Percentiles rank a stretch among this genome's conserved stretches.
These are phyloP conservation scores for Cyclotella atomus DNA, from an alignment of 108 stramenopile genomes.

Conservation along the genomic window DNA sequence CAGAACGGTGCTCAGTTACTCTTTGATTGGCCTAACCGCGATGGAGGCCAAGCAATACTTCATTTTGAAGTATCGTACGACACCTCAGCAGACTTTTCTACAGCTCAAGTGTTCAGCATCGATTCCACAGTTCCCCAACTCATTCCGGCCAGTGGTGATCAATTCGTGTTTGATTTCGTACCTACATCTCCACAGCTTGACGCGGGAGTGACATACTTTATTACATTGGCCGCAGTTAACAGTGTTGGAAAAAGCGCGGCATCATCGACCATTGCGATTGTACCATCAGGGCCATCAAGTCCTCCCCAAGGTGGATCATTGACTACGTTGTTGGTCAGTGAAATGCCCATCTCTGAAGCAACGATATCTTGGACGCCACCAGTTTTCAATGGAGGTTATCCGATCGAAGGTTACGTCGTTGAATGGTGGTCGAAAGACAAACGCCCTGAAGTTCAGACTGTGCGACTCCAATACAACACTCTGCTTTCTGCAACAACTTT, in stretches of 20 bases:
- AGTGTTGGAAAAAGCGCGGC: slow-evolving; percentile 52
- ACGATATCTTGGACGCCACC: slow-evolving; percentile 58
- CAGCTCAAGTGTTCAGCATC: slow-evolving; percentile 15
- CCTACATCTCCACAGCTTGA: slow-evolving; percentile 42
- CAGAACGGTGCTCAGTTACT: slow-evolving; percentile 51
- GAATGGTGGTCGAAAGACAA: slow-evolving; percentile 65
- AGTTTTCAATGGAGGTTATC: slow-evolving; percentile 47
- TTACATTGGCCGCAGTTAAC: slow-evolving; percentile 62
- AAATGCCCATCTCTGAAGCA: slow-evolving; percentile 52
- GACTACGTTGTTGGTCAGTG: slow-evolving; percentile 31
- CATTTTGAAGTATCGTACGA: slow-evolving; percentile 63
- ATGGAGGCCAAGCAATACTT: slow-evolving; percentile 65
- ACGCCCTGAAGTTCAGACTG: slow-evolving; percentile 58
- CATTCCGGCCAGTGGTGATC: slow-evolving; percentile 29
- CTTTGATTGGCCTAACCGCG: slow-evolving; percentile 57
- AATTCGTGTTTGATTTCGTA: slow-evolving; percentile 38
- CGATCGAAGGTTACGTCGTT: slow-evolving; percentile 62
- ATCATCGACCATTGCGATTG: slow-evolving; percentile 31
- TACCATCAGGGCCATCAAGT: slow-evolving; percentile 38
- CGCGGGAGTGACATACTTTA: slow-evolving; percentile 60
- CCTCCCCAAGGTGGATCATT: slow-evolving; percentile 32
- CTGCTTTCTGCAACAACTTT: slow-evolving; percentile 48
- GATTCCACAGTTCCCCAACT: slow-evolving; percentile 10
- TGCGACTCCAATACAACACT: slow-evolving; percentile 38
- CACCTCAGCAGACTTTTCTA: slow-evolving; percentile 42